Evolutionary conservation across 345 rosid genomes (phyloP).

Genomic region (Hibiscus syriacus): DNA sequence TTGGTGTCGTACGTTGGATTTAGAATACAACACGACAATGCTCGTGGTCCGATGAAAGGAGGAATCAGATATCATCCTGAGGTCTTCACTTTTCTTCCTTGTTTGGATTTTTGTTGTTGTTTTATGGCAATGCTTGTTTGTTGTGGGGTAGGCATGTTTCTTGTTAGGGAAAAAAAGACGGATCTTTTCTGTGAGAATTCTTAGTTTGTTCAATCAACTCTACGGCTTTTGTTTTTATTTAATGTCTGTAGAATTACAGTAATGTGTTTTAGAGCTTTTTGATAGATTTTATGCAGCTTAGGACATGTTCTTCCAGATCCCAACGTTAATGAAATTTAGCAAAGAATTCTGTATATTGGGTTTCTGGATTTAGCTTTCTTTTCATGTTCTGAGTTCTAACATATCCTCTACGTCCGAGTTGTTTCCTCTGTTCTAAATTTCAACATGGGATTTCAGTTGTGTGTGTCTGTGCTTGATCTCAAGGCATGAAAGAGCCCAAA

Average conservation of each 20-base stretch:
- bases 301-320: neutral
- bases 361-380: neutral
- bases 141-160: neutral
- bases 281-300: neutral
- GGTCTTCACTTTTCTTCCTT: too few relatives aligned
- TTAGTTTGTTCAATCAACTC: neutral
- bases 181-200: neutral
- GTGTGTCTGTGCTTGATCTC: neutral
- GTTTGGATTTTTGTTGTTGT: too few relatives aligned
- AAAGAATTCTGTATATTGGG: neutral
- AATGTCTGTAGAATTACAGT: neutral
- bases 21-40: too few relatives aligned
- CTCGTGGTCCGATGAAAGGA: too few relatives aligned
- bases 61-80: too few relatives aligned
- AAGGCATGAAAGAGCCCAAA: neutral
- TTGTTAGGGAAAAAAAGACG: neutral
- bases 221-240: neutral
- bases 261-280: neutral
- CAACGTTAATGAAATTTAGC: neutral
- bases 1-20: too few relatives aligned
- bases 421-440: neutral
- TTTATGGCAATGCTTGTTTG: too few relatives aligned
- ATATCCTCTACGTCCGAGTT: neutral
- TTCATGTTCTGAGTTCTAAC: neutral
- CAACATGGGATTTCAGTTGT: neutral